Evolutionary conservation across 2,329 filamentous ascomycete genomes (phyloP), one percentile per base, ranked within the genome.

Genomic region (Nothopassalora personata): DNA sequence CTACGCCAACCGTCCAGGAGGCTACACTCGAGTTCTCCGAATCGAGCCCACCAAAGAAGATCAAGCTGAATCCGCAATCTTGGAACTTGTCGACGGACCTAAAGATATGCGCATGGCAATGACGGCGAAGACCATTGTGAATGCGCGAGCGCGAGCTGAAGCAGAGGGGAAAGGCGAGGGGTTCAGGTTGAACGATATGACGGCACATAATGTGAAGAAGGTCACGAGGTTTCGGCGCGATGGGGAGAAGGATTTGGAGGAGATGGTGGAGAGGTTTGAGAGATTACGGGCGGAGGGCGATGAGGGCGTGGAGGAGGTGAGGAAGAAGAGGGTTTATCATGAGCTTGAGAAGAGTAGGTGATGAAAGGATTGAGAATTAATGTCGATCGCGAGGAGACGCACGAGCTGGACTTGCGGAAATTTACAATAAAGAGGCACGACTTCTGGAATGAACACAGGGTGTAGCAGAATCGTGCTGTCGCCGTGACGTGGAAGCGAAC

Each of bases 81-180:
- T 99, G 51, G 91, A 97, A 77, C 84, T 99, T 33, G 92, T 99
- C 62, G 94, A 99, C 75, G 92, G 93, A 36, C 91, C 91, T 34
- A 89, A 87, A 73, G 94, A 99, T 76, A 90, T 96, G 80, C 89
- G 92, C 34, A 97, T 97, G 77, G 90, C 91, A 69, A 86, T 97
- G 83, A 96, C 92, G 2, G 94, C 94, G 28, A 89, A 88, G 67
- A 87, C 90, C 0, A 81, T 97, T 6, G 90, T 90, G 47, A 81
- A 86, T 30, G 54, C 60, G 15, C 36, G 60, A 18, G 45, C 43
- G 19, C 56, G 58, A n/a, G 59, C 62, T 2, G 61, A 64, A 19
- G 59, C 62, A 5, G 72, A 80, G 59, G 77, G 80, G 2, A 72
- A 77, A 59, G 77, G 80, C 1, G 71, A 77, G 60, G 76, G 85